Evolutionary conservation across 2,329 filamentous ascomycete species (phyloP), one percentile per base, ranked within the genome.

Genomic region (Microascus cirrosus): DNA sequence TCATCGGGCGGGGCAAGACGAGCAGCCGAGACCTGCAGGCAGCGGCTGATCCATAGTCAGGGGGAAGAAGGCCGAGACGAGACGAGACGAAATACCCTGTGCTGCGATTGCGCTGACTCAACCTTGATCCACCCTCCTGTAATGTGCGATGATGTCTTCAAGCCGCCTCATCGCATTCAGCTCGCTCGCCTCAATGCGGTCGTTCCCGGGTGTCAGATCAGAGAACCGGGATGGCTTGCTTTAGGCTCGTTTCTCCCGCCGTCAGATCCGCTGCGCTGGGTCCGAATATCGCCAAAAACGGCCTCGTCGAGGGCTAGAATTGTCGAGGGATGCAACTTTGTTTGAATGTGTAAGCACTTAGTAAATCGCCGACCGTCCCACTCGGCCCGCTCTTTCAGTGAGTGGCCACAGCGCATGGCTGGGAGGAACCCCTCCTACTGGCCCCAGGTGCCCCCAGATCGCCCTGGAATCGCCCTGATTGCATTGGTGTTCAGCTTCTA

Each of bases 321-420:
- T 20, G 45, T 22, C n/a, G 22, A 24, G 45, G 20, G 45, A 57
- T 57, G 55, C 48, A 53, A 53, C 55, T 57, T 57, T 57, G 48
- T 48, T 11, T 25, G 48, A 20, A 52, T 57, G 55, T 57, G 55
- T 57, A 57, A 57, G 55, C 55, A 24, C 24, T 57, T 57, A 57
- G 55, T 57, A 28, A 57, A 53, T 34, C 20, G n/a, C 20, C 3
- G 22, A 22, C 45, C n/a, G n/a, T 24, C 45, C 45, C 45, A 10
- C 45, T 13, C n/a, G 22, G 45, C 20, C 45, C 45, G 39, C 39
- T n/a, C n/a, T 15, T 15, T n/a, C 39, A n/a, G 13, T 18, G 39
- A 15, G 52, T 28, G 52, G 52, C 15, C 20, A 54, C 24, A 32
- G 12, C n/a, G 55, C 24, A 32, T 34, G 36, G 24, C 39, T 51